Evolutionary conservation across 495 filamentous ascomycete genomes (phyloP).

Genomic region (Chlorociboria aeruginascens): DNA sequence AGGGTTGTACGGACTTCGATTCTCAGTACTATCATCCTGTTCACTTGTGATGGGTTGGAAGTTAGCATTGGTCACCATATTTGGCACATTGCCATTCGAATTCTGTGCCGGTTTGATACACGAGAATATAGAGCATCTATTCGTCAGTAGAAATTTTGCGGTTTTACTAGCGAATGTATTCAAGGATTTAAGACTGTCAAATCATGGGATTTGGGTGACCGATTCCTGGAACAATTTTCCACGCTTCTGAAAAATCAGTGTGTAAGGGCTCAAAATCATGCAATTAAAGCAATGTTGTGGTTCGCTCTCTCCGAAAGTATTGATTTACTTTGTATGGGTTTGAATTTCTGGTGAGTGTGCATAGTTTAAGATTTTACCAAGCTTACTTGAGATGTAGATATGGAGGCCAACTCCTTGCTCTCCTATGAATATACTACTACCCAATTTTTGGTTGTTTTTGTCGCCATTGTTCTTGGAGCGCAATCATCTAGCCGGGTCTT

Average conservation of each 20-base stretch:
- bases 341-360: too few relatives aligned
- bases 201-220: constrained; percentile 35
- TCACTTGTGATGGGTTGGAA: constrained; percentile 53
- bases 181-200: constrained; percentile 44
- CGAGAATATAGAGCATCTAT: constrained; percentile 29
- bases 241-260: constrained; percentile 24
- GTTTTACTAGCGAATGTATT: constrained; percentile 41
- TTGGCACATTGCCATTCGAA: not conserved
- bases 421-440: constrained; percentile 54
- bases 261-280: not conserved
- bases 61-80: constrained; percentile 33
- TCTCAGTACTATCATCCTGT: constrained; percentile 68
- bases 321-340: not conserved
- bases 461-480: constrained; percentile 62
- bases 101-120: not conserved
- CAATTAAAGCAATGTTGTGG: not conserved
- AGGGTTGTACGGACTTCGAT: constrained; percentile 62
- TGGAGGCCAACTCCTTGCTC: constrained; percentile 44
- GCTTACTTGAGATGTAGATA: not conserved
- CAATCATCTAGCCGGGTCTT: constrained; percentile 74
- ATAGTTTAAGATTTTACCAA: not conserved
- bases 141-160: constrained; percentile 2
- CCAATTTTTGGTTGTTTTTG: constrained; percentile 49
- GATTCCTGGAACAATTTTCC: constrained; percentile 27
- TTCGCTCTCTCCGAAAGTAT: not conserved